Conservation (phyloP, 2,329 filamentous ascomycete species). For the Penicillium sp. region DNA sequence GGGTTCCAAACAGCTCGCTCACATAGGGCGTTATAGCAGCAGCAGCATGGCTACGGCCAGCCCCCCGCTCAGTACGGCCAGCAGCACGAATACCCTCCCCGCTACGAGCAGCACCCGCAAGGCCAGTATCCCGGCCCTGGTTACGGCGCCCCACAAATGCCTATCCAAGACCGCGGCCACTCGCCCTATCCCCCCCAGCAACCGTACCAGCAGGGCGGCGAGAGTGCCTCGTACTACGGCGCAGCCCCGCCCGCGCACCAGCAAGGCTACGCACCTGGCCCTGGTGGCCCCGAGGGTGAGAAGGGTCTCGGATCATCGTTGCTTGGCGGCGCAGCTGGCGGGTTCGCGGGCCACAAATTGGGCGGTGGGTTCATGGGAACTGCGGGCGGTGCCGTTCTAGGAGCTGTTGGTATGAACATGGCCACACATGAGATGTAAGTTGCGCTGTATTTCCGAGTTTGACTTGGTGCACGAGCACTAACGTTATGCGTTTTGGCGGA, state of each 20-base stretch:
- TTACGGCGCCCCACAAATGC: constrained; percentile 23
- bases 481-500: background rate
- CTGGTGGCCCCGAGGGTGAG: constrained; percentile 19
- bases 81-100: constrained; percentile 11
- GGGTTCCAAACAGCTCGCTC: background rate
- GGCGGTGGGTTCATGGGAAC: constrained; percentile 16
- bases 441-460: background rate
- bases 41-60: constrained; percentile 18
- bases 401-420: constrained; percentile 21
- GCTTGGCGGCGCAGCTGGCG: constrained; percentile 21
- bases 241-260: constrained; percentile 19
- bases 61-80: constrained; percentile 19
- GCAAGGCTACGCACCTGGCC: constrained; percentile 17
- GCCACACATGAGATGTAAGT: constrained; percentile 20
- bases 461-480: background rate
- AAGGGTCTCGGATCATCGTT: constrained; percentile 22
- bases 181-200: constrained; percentile 29
- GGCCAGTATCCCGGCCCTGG: constrained; percentile 20
- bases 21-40: background rate
- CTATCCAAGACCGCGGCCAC: constrained; percentile 27
- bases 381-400: constrained; percentile 19
- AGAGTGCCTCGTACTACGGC: constrained; percentile 34
- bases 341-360: constrained; percentile 20
- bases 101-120: constrained; percentile 13
- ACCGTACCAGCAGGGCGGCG: constrained; percentile 26